phyloP scores from a whole-genome alignment of 108 stramenopile genomes.

The Pelagomonas calceolata region DNA sequence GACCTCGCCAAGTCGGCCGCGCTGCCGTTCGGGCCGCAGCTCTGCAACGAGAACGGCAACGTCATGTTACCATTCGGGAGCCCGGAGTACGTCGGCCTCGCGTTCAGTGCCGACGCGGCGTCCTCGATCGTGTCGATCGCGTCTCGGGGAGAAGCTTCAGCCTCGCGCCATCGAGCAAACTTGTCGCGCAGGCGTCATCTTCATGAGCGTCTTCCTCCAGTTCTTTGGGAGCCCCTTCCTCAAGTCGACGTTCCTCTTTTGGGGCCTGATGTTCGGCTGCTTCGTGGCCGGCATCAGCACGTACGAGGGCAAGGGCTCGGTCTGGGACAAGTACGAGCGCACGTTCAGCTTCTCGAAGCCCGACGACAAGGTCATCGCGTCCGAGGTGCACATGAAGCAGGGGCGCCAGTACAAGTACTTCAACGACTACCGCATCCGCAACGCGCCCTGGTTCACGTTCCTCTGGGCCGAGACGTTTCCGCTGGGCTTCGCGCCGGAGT shows the following conservation, averaged over 20 bases:
- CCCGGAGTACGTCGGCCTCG: constrained; percentile 52
- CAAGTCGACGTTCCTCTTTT: constrained; percentile 23
- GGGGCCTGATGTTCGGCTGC: constrained; percentile 30
- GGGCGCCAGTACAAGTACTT: constrained; percentile 19
- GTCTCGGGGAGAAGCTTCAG: constrained; percentile 22
- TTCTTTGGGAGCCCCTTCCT: constrained; percentile 30
- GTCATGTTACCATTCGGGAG: constrained; percentile 32
- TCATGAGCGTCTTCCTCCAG: constrained; percentile 42
- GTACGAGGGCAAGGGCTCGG: constrained; percentile 11
- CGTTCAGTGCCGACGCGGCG: constrained; percentile 27
- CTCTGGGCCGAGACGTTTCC: constrained; percentile 45
- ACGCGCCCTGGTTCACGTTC: constrained; percentile 30
- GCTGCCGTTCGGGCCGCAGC: not conserved
- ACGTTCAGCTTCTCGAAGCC: not conserved
- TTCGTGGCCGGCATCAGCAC: constrained; percentile 18
- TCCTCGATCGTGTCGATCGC: constrained; percentile 17
- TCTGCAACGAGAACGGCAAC: constrained; percentile 16
- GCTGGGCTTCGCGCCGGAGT: constrained; percentile 31
- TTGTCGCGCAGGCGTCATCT: constrained; percentile 40
- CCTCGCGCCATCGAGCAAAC: constrained; percentile 37
- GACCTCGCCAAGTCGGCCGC: not conserved
- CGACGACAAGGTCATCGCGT: not conserved
- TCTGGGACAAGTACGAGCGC: too few species aligned
- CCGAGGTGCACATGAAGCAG: constrained; percentile 1
- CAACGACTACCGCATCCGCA: constrained; percentile 20